These are phyloP conservation scores for Hypomontagnella monticulosa DNA, from an alignment of 495 filamentous ascomycete species.

Conservation along the genomic window DNA sequence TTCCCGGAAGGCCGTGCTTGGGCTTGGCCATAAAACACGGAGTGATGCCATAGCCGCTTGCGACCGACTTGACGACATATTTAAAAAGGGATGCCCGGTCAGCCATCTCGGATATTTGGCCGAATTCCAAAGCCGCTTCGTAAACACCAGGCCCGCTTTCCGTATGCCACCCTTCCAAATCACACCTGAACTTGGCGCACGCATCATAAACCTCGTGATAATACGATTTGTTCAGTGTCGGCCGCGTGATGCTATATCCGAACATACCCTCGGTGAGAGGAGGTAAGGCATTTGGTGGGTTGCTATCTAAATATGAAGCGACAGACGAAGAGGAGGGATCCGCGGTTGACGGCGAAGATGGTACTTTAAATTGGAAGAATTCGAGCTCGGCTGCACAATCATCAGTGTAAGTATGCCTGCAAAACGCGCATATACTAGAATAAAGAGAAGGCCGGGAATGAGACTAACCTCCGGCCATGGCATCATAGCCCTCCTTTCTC, in stretches of 20 bases:
- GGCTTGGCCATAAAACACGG: slow-evolving; percentile 99
- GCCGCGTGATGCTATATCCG: slow-evolving; percentile 92
- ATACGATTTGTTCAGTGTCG: slow-evolving; percentile 92
- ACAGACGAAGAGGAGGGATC: slow-evolving; percentile 66
- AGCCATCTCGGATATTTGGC: slow-evolving; percentile 85
- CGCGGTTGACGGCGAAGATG: slow-evolving; percentile 61
- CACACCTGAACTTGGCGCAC: slow-evolving; percentile 81
- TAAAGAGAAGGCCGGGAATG: not conserved
- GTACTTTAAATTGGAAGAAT: slow-evolving; percentile 91
- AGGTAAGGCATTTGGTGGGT: slow-evolving; percentile 76
- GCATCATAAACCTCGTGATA: slow-evolving; percentile 91
- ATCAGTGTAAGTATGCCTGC: slow-evolving; percentile 17
- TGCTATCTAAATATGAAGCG: slow-evolving; percentile 75
- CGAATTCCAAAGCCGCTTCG: slow-evolving; percentile 91
- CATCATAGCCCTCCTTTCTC: slow-evolving; percentile 70
- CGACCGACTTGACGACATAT: slow-evolving; percentile 88
- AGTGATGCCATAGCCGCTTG: slow-evolving; percentile 86
- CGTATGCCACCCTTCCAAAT: slow-evolving; percentile 96
- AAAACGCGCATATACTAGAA: not conserved
- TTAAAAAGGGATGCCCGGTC: slow-evolving; percentile 94
- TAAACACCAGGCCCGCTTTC: slow-evolving; percentile 96
- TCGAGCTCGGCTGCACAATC: slow-evolving; percentile 83
- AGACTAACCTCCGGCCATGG: slow-evolving; percentile 89
- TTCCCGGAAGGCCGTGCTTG: slow-evolving; percentile 85
- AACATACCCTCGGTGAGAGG: slow-evolving; percentile 96